Base-by-base conservation (phyloP, 768 basidiomycete species). In the Suillus americanus region DNA sequence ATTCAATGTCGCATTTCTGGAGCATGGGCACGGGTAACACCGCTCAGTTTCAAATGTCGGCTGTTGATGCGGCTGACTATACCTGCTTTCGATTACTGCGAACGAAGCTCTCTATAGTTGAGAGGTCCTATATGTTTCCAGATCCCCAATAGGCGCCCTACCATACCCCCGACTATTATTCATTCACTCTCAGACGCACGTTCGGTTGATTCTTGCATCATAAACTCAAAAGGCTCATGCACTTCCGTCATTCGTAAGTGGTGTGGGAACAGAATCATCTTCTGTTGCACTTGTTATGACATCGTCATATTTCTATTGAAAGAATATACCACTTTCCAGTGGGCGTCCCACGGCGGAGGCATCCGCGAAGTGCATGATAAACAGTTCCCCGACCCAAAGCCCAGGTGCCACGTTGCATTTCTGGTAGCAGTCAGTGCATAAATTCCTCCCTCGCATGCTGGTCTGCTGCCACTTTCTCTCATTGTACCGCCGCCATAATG, bases 1-100 rank as follows among this genome's bases (percentile, higher is more conserved):
- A 89, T 64, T 82, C 83, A 55, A 20, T 10, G 3, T 51, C 16
- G 4, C 16, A 51, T 53, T 8, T 28, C 18, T 53, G 51, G 9
- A 18, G 46, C 28, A 10, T 28, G 16, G 18, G 28, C 18, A 28
- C 25, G 3, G 10, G n/a, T 23, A 48, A 48, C 25, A 53, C 51
- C 28, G 30, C 16, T 30, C 28, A 9, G 9, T 5, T 30, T 53
- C 18, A 9, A 53, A 35, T 54, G 18, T 12, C 30, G 18, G 10
- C 18, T 5, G 30, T 12, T n/a, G 12, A 5, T 13, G 53, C 33
- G 30, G 33, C 10, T 13, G 12, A n/a, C 20, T 12, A 13, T 12
- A 35, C 12, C 30, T 12, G 33, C 33, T n/a, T 54, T 54, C 20
- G 3, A 33, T 13, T 2, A 13, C 20, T 35, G 28, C 28, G 16